Conservation (phyloP, 352 stramenopile species). For the Globisporangium perplexum region DNA sequence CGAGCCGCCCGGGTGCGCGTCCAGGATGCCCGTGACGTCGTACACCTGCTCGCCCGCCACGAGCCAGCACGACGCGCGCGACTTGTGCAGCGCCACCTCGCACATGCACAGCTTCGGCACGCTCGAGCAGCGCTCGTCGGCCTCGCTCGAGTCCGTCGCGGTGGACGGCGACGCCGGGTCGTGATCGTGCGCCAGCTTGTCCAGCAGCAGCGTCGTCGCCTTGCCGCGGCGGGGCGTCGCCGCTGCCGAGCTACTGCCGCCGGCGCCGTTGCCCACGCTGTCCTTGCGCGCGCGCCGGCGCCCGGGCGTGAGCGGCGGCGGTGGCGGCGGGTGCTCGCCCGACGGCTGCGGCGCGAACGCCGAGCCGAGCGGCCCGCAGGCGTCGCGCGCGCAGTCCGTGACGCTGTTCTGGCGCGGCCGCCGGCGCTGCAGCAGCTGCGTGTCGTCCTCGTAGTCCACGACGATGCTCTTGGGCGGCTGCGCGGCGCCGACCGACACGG, state of each 20-base stretch:
- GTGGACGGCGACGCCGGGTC: constrained; percentile 12
- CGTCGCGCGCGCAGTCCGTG: constrained; percentile 32
- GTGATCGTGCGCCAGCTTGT: constrained; percentile 11
- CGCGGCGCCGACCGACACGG: constrained; percentile 3
- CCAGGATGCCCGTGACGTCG: constrained; percentile 77
- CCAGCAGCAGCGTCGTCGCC: constrained; percentile 14
- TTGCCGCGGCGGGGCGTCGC: constrained; percentile 21
- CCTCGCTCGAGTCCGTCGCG: constrained; percentile 14
- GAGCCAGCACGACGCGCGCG: constrained; percentile 92
- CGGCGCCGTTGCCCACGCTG: constrained; percentile 10
- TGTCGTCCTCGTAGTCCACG: constrained; percentile 52
- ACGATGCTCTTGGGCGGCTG: constrained; percentile 31
- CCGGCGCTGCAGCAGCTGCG: constrained; percentile 12
- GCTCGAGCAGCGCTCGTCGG: constrained; percentile 41
- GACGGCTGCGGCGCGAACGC: constrained; percentile 7
- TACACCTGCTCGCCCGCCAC: constrained; percentile 87
- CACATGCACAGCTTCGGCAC: constrained; percentile 72
- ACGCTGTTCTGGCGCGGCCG: constrained; percentile 14
- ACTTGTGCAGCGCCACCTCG: constrained; percentile 83
- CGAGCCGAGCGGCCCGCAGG: constrained; percentile 35
- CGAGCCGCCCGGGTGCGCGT: constrained; percentile 66
- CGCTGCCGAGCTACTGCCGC: background rate
- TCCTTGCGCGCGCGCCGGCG: constrained; percentile 26
- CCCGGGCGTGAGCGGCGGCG: constrained; percentile 3
- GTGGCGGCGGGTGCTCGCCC: constrained; percentile 3